phyloP scores from a whole-genome alignment of 495 filamentous ascomycete species.

The Lasiosphaeria miniovina region DNA sequence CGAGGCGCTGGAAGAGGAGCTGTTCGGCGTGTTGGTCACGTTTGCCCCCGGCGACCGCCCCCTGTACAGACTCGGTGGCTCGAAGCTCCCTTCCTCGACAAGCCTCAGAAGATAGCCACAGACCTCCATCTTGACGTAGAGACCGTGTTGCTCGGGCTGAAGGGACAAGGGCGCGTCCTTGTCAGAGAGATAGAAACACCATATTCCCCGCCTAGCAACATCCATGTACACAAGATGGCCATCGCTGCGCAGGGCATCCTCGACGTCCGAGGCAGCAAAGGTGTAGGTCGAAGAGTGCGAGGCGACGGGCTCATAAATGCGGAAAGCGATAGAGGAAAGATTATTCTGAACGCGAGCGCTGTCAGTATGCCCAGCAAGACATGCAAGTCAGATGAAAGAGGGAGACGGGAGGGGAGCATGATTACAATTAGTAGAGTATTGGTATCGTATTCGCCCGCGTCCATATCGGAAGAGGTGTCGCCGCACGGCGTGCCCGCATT shows the following conservation, averaged over 20 bases:
- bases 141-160: conserved; percentile 26
- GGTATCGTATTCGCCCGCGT: conserved; percentile 53
- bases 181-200: conserved; percentile 45
- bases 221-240: conserved; percentile 52
- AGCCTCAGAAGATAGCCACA: conserved; percentile 40
- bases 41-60: conserved; percentile 36
- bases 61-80: conserved; percentile 44
- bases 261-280: conserved; percentile 42
- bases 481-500: conserved; percentile 15
- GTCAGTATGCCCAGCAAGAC: conserved; percentile 12
- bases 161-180: conserved; percentile 28
- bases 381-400: neutral
- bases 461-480: conserved; percentile 43
- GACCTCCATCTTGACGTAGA: conserved; percentile 35
- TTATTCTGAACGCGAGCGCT: conserved; percentile 38
- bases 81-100: conserved; percentile 44
- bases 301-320: conserved; percentile 45
- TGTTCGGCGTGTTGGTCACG: conserved; percentile 43
- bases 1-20: conserved; percentile 47
- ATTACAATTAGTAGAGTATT: conserved; percentile 50
- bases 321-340: conserved; percentile 43
- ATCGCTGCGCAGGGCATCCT: conserved; percentile 45
- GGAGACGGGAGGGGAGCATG: neutral
- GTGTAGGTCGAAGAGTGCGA: conserved; percentile 37
- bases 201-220: conserved; percentile 44